Percentiles rank a stretch among this genome's conserved stretches.
These are phyloP conservation scores for Pichia sp. DNA, from an alignment of 1,139 yeast genomes.

Conservation along the genomic window DNA sequence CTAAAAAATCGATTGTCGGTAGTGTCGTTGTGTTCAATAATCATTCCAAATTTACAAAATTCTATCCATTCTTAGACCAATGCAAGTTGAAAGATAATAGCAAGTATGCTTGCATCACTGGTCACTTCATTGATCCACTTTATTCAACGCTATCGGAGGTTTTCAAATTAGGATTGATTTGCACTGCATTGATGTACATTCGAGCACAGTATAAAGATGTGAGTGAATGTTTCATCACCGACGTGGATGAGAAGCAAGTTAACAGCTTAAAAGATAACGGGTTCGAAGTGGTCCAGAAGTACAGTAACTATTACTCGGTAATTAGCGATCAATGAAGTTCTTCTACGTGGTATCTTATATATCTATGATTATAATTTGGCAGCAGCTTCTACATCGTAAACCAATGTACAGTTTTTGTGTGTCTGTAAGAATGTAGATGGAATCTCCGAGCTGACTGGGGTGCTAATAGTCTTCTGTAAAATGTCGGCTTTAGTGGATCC, in stretches of 20 bases:
- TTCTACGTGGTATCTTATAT: background rate
- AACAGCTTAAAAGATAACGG: conserved; percentile 13
- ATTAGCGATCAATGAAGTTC: background rate
- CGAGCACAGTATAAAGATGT: conserved; percentile 25
- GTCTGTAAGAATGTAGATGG: conserved; percentile 45
- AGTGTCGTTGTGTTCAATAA: conserved; percentile 50
- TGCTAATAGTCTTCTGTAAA: conserved; percentile 36
- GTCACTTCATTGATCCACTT: conserved; percentile 50
- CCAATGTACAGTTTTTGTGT: conserved; percentile 38
- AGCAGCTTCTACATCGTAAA: conserved; percentile 31
- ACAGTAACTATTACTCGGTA: conserved; percentile 9
- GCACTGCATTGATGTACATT: conserved; percentile 53
- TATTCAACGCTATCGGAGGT: conserved; percentile 50
- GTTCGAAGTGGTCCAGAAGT: conserved; percentile 8
- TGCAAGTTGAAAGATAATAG: background rate
- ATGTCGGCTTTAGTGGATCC: conserved; percentile 41
- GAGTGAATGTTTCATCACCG: conserved; percentile 21
- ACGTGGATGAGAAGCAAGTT: conserved; percentile 11
- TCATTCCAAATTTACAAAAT: conserved; percentile 41
- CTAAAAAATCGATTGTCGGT: conserved; percentile 49
- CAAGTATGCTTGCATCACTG: conserved; percentile 45
- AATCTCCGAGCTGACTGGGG: conserved; percentile 32
- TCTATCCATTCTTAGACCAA: conserved; percentile 41
- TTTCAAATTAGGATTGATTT: conserved; percentile 51
- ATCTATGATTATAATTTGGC: conserved; percentile 2